Evolutionary conservation across 2,329 filamentous ascomycete species (phyloP).

Genomic region (Phialocephala sp.): DNA sequence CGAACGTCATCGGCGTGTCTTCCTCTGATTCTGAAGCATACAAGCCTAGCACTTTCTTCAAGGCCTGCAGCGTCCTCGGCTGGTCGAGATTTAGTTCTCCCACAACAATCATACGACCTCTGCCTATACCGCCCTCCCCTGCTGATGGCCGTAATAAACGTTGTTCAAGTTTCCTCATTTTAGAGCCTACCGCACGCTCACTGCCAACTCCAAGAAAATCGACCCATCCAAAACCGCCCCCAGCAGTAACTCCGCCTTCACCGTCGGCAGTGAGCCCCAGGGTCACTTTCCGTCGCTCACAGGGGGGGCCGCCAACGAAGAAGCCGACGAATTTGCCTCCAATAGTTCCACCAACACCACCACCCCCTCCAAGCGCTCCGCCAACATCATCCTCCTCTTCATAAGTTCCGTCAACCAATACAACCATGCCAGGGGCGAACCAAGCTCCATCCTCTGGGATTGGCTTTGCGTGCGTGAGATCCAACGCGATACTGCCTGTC

Average conservation of each 20-base stretch:
- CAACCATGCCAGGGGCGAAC: slow-evolving; percentile 96
- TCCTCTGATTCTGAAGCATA: slow-evolving; percentile 72
- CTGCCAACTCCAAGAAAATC: slow-evolving; percentile 94
- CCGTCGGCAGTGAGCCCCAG: slow-evolving; percentile 68
- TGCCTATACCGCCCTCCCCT: slow-evolving; percentile 40
- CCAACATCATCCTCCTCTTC: slow-evolving; percentile 86
- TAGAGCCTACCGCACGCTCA: slow-evolving; percentile 79
- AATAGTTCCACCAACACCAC: slow-evolving; percentile 86
- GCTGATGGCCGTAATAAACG: slow-evolving; percentile 58
- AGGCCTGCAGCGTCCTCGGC: slow-evolving; percentile 78
- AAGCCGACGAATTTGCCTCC: slow-evolving; percentile 92
- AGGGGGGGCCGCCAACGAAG: slow-evolving; percentile 89
- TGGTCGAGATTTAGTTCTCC: slow-evolving; percentile 88
- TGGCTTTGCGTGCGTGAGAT: slow-evolving; percentile 78
- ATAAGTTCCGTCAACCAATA: slow-evolving; percentile 94
- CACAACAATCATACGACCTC: slow-evolving; percentile 72
- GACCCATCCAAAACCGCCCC: slow-evolving; percentile 93
- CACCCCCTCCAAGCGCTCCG: slow-evolving; percentile 74
- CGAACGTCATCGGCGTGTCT: slow-evolving; percentile 75
- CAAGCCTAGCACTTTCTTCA: slow-evolving; percentile 76
- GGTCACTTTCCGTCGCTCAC: slow-evolving; percentile 81
- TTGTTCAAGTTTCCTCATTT: slow-evolving; percentile 82
- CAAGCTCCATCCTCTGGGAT: slow-evolving; percentile 87
- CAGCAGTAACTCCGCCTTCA: slow-evolving; percentile 63
- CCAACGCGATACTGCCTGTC: slow-evolving; percentile 85